Percentiles rank a stretch among this genome's conserved stretches.
Conservation (phyloP, 306 rosid genomes). For the Cicer pinnatifidum region DNA sequence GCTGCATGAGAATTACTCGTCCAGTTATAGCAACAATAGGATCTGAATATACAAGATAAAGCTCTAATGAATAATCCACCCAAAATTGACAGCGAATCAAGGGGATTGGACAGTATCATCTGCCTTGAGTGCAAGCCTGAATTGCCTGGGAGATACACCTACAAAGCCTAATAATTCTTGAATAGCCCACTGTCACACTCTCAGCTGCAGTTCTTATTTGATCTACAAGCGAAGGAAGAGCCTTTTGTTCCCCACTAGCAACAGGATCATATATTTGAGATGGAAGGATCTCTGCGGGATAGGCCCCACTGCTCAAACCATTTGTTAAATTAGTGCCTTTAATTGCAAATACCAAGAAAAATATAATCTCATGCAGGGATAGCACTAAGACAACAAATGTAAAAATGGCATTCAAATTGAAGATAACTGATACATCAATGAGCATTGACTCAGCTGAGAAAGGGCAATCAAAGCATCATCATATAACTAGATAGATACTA, state of each 20-base stretch:
- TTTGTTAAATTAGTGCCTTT: constrained; percentile 36
- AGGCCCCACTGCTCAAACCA: constrained; percentile 72
- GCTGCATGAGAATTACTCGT: background rate
- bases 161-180: constrained; percentile 71
- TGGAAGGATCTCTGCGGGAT: constrained; percentile 78
- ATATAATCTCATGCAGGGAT: constrained; percentile 4
- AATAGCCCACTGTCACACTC: constrained; percentile 58
- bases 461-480: constrained; percentile 2
- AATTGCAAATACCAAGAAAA: constrained; percentile 20
- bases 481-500: constrained; percentile 1
- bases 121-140: constrained; percentile 41
- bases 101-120: constrained; percentile 21
- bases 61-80: constrained; percentile 32
- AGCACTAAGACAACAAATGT: background rate
- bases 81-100: constrained; percentile 5
- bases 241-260: constrained; percentile 36
- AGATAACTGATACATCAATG: background rate
- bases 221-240: constrained; percentile 50
- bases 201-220: constrained; percentile 57
- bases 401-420: constrained; percentile 26
- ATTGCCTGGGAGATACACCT: constrained; percentile 59
- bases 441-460: background rate
- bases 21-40: constrained; percentile 35
- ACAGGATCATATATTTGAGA: constrained; percentile 50
- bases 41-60: constrained; percentile 21